phyloP scores from a whole-genome alignment of 2,329 filamentous ascomycete species.

The Stagonosporopsis rhizophila region DNA sequence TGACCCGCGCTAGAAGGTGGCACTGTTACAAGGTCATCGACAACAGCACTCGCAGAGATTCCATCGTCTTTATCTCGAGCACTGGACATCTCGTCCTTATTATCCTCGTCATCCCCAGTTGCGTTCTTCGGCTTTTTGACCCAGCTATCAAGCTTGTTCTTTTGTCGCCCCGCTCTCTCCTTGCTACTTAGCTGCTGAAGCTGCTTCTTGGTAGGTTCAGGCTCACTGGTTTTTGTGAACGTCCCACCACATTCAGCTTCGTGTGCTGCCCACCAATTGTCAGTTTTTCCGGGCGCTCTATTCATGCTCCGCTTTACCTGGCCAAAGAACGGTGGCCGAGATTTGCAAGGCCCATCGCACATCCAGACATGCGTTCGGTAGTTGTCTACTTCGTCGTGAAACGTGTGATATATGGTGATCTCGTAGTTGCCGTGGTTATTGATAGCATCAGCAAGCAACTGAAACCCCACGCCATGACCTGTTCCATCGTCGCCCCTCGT shows the following conservation, averaged over 20 bases:
- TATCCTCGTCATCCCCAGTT: slow-evolving; percentile 15
- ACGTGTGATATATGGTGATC: slow-evolving; percentile 54
- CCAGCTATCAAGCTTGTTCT: slow-evolving; percentile 55
- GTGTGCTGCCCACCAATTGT: slow-evolving; percentile 53
- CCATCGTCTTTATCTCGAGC: slow-evolving; percentile 19
- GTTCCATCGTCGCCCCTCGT: slow-evolving; percentile 52
- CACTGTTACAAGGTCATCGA: slow-evolving; percentile 8
- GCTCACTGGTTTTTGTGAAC: slow-evolving; percentile 53
- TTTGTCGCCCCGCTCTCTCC: slow-evolving; percentile 53
- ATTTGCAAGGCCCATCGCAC: slow-evolving; percentile 52
- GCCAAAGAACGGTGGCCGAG: slow-evolving; percentile 52
- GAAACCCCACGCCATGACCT: slow-evolving; percentile 54
- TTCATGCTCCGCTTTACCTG: slow-evolving; percentile 57
- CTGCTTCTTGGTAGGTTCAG: slow-evolving; percentile 53
- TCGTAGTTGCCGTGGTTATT: slow-evolving; percentile 53
- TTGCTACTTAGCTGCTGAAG: slow-evolving; percentile 48
- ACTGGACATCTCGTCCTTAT: slow-evolving; percentile 16
- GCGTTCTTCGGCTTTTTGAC: slow-evolving; percentile 34
- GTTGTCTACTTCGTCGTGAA: slow-evolving; percentile 56
- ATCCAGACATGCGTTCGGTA: slow-evolving; percentile 56
- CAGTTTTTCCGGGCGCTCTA: slow-evolving; percentile 50
- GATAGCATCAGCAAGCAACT: slow-evolving; percentile 54
- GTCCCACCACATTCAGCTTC: slow-evolving; percentile 51
- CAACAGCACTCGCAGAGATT: slow-evolving; percentile 18
- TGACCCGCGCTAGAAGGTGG: slow-evolving; percentile 15